phyloP scores from a whole-genome alignment of 2,329 filamentous ascomycete species.

The Apiospora rasikravindrae region DNA sequence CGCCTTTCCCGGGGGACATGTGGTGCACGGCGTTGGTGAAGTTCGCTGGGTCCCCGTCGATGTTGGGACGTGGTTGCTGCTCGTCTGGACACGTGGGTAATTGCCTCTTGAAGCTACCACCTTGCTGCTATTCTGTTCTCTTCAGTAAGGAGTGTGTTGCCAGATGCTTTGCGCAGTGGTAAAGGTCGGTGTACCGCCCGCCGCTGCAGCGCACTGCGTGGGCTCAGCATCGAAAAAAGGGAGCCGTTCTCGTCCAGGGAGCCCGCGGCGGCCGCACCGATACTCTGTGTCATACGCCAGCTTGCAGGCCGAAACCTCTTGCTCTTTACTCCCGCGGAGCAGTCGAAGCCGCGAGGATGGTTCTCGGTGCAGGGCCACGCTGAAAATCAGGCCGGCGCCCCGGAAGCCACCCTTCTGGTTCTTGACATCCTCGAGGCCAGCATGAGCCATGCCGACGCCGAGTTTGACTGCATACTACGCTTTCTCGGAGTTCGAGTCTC shows the following conservation, averaged over 20 bases:
- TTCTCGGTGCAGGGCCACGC: conserved; percentile 54
- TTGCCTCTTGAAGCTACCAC: conserved; percentile 52
- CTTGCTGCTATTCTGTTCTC: conserved; percentile 36
- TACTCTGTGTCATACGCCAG: conserved; percentile 56
- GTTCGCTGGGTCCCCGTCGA: conserved; percentile 52
- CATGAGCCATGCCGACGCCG: conserved; percentile 51
- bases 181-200: conserved; percentile 53
- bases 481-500: conserved; percentile 47
- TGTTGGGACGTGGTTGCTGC: conserved; percentile 50
- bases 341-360: too few relatives aligned
- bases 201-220: conserved; percentile 52
- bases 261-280: conserved; percentile 47
- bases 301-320: conserved; percentile 53
- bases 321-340: too few relatives aligned
- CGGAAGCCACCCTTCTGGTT: conserved; percentile 47
- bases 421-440: conserved; percentile 48
- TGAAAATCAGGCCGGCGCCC: conserved; percentile 57
- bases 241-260: conserved; percentile 49
- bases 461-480: conserved; percentile 45
- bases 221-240: conserved; percentile 56
- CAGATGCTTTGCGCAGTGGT: conserved; percentile 36
- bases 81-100: conserved; percentile 49
- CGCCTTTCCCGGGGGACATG: conserved; percentile 51
- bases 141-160: neutral
- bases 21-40: conserved; percentile 55